Conservation (phyloP, 768 basidiomycete genomes). For the Phanerodontia chrysosporium region DNA sequence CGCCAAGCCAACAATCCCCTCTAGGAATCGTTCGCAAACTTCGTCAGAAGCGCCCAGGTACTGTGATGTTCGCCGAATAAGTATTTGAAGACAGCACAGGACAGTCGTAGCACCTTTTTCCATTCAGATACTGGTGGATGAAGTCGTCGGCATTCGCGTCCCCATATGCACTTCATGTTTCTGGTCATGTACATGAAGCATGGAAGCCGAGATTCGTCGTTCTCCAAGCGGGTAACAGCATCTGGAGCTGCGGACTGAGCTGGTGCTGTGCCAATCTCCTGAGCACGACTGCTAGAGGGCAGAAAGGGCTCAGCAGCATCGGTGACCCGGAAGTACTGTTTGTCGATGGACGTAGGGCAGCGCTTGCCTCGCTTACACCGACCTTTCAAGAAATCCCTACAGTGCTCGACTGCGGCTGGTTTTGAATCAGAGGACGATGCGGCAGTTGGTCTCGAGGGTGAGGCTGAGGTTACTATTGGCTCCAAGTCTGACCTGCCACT, state of each 20-base stretch:
- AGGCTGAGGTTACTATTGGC: no score
- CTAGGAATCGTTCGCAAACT: neutral
- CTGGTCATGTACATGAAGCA: neutral
- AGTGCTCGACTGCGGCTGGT: neutral
- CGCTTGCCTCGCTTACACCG: neutral
- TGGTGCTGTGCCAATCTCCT: no score
- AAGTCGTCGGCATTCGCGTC: conserved; percentile 6
- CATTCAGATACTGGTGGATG: conserved; percentile 9
- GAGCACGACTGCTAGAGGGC: no score
- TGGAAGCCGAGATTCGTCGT: neutral
- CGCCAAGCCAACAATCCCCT: conserved; percentile 2
- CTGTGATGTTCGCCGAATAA: neutral
- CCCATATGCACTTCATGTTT: neutral
- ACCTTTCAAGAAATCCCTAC: neutral
- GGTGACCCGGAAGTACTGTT: no score
- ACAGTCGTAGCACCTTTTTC: neutral
- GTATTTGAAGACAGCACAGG: neutral
- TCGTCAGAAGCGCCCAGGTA: neutral
- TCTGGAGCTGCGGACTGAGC: neutral
- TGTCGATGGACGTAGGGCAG: neutral
- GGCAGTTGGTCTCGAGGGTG: neutral
- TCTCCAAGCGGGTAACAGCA: neutral
- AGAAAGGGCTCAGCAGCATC: no score
- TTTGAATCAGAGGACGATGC: neutral
- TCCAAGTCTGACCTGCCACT: no score